Evolutionary conservation across 2,329 filamentous ascomycete genomes (phyloP), one percentile per base, ranked within the genome.

Genomic region (Stachybotrys chartarum): DNA sequence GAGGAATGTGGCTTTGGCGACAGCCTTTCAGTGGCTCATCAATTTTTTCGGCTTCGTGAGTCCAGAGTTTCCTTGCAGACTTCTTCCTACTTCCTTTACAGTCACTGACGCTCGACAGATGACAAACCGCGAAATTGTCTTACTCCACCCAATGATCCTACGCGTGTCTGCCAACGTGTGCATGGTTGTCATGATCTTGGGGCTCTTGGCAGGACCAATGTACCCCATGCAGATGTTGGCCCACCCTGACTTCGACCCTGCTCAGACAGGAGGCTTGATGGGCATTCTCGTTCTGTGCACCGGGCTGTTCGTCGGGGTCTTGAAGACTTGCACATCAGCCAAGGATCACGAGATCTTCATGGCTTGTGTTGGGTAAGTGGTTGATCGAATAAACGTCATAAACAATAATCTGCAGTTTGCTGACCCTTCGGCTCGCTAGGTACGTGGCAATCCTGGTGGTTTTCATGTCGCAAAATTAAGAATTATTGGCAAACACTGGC

Each of bases 371-470:
- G 56, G 49, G 56, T 57, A 24, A 53, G 56, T 51, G 24, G 24
- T 24, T 24, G 24, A 2, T 24, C 24, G 24, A 24, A 24, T 24
- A 24, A 4, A 24, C 3, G 2, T 24, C 24, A 24, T 24, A 24
- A 24, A 24, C 24, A 24, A 3, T 3, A 24, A 24, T 24, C 24
- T 24, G 24, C 24, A 4, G 3, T 24, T 24, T 24, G 24, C 24
- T 24, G 24, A 24, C 24, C 24, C 24, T 24, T 24, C 4, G 24
- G 45, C 3, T 7, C 14, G 16, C 18, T 42, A 57, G 56, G 32
- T 57, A 57, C 30, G 55, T 57, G 56, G 56, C 56, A 5, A 50
- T 57, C 18, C 50, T 57, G 45, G 46, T 57, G n/a, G 56, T 55
- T 17, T 57, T 57, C 30, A 52, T 53, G 44, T 53, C 50, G 3